These are phyloP conservation scores for Cicer yamashitae DNA, from an alignment of 306 rosid genomes.

Conservation along the genomic window DNA sequence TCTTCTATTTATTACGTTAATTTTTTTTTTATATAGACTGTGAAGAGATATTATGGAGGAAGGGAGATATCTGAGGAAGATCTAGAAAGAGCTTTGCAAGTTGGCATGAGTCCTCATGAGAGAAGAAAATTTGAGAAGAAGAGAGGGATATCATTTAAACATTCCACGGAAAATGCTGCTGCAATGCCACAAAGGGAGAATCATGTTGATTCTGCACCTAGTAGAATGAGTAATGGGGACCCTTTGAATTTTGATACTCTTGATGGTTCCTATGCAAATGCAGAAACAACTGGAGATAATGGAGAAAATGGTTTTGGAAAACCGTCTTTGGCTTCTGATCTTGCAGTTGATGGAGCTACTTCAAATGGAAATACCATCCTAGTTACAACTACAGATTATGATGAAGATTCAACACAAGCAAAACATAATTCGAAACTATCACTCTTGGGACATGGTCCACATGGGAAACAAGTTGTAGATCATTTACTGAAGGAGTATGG, in stretches of 20 bases:
- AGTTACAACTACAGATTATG: conserved; percentile 40
- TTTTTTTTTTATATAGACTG: conserved; percentile 58
- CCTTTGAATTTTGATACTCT: conserved; percentile 42
- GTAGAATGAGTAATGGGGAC: conserved; percentile 41
- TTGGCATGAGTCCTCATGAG: conserved; percentile 92
- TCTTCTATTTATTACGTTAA: not conserved
- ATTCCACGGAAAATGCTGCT: conserved; percentile 45
- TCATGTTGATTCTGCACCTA: conserved; percentile 40
- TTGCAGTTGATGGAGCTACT: conserved; percentile 47
- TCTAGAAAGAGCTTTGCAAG: conserved; percentile 75
- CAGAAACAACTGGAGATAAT: conserved; percentile 40
- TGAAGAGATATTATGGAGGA: conserved; percentile 85
- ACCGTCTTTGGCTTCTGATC: conserved; percentile 46
- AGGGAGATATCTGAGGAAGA: conserved; percentile 83
- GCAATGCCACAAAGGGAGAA: conserved; percentile 51
- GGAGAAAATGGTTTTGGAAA: conserved; percentile 46
- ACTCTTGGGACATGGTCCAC: conserved; percentile 94
- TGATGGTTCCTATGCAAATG: conserved; percentile 45
- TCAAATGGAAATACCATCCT: conserved; percentile 41
- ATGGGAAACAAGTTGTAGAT: conserved; percentile 91
- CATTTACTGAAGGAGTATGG: conserved; percentile 71
- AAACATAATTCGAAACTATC: conserved; percentile 71
- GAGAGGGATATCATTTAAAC: conserved; percentile 63
- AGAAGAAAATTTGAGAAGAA: conserved; percentile 77
- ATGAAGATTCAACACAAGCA: conserved; percentile 44